Evolutionary conservation across 2,329 filamentous ascomycete species (phyloP), one percentile per base, ranked within the genome.

Genomic region (Bipolaris oryzae): DNA sequence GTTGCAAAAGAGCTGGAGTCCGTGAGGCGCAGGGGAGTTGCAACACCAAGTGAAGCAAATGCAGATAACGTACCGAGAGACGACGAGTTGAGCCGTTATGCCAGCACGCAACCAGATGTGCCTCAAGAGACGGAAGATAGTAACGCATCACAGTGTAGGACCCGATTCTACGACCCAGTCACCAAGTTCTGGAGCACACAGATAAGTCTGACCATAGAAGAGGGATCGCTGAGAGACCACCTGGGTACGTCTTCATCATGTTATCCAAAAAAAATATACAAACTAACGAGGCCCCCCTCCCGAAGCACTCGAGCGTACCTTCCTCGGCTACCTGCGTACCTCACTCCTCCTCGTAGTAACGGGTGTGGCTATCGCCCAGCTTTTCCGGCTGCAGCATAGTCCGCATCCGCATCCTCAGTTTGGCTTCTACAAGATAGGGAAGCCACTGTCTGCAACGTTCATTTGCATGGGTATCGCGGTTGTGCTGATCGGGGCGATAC

Each of bases 251-350:
- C 7, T 6, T 44, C 13, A 9, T 21, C 44, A 15, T 18, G 25
- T 10, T 5, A 15, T 5, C 35, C 35, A 11, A 11, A 11, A 31
- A 31, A 21, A 31, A 3, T 9, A 31, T 25, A 15, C 18, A 7
- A 7, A 44, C 21, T 38, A 56, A 38, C 50, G 31, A 37, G n/a
- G 9, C 31, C 53, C 46, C 25, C 25, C 7, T 7, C 7, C 23
- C 7, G 4, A 66, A 91, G 89, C 89, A 35, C 83, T 91, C 52
- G 89, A 92, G 75, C 81, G 89, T 54, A 92, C 89, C 16, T 92
- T 88, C 69, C 83, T 92, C 16, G 87, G 83, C 28, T 92, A 91
- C 72, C 81, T 91, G 28, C 84, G 89, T 18, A 92, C 89, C 1
- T 90, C 87, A 0, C 76, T 89, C 35, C 81, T 84, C n/a, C 79